Base-by-base conservation (phyloP, 2,329 filamentous ascomycete genomes). In the Fusarium buharicum region DNA sequence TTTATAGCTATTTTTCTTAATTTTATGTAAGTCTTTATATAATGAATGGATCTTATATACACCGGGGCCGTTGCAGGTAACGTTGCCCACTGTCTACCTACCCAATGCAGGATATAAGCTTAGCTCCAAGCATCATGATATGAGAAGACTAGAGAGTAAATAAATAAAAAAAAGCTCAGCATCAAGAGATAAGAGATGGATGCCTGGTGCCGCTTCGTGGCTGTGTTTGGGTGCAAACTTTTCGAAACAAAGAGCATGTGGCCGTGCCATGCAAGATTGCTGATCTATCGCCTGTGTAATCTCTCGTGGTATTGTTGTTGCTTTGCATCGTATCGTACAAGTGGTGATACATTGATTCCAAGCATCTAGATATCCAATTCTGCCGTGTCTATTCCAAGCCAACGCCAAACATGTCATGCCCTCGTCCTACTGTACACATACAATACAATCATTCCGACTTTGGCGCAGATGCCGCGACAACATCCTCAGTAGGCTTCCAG, bases 261-360 rank as follows among this genome's bases (percentile, higher is more conserved):
- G 41, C 44, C 33, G 38, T 52, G 33, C 44, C 14, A 30, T 6
- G 24, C 8, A 4, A 18, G 13, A n/a, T 31, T 44, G 20, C 34
- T 30, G 24, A 36, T 17, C 16, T n/a, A 17, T 14, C 17, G 31
- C 40, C 12, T 28, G 6, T 20, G 24, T 27, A 27, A 16, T 4
- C 9, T 14, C 46, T 17, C 8, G 30, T 49, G 22, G 9, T 36
- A 12, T 38, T 7, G 27, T 31, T 27, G 40, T 36, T 20, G 14
- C 20, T 31, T 8, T 61, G 22, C 22, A 24, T 24, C 8, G 22
- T 24, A 46, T 41, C 37, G 37, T 62, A 62, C 58, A 62, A 51
- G n/a, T 66, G 57, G 48, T 62, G 53, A 24, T 62, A 62, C 53
- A 62, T 45, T 54, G 40, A 10, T 54, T 54, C 52, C 59, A 62